Percentiles rank a stretch among this genome's conserved stretches.
Evolutionary conservation across 345 rosid genomes (phyloP).

Genomic region (Lumnitzera racemosa): DNA sequence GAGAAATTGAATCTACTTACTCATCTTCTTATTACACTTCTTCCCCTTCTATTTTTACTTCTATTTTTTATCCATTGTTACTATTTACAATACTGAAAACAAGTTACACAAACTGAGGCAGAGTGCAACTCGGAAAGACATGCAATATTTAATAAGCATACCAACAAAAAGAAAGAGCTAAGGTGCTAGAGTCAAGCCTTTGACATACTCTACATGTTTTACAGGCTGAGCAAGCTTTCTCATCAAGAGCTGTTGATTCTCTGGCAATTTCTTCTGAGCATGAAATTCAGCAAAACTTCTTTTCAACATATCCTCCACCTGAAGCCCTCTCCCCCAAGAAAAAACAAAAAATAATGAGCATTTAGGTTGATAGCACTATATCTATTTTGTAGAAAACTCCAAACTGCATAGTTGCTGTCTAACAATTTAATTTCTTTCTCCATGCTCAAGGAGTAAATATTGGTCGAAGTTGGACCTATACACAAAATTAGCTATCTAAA

Average conservation of each 20-base stretch:
- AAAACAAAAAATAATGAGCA: slow-evolving; percentile 1
- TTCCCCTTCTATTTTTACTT: no score
- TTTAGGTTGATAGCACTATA: neutral
- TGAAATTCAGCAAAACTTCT: slow-evolving; percentile 98
- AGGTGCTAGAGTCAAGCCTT: slow-evolving; percentile 5
- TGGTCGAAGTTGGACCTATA: no score
- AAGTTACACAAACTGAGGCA: no score
- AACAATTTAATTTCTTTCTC: no score
- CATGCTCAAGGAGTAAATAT: no score
- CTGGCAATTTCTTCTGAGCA: slow-evolving; percentile 90
- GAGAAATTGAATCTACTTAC: no score
- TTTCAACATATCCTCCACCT: slow-evolving; percentile 99
- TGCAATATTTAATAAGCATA: neutral
- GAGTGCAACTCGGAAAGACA: neutral
- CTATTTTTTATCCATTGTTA: no score
- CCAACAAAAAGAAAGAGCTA: slow-evolving; percentile 3
- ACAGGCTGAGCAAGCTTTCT: slow-evolving; percentile 64
- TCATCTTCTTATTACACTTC: no score
- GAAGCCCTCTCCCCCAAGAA: slow-evolving; percentile 17
- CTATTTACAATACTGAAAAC: no score
- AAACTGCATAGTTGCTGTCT: neutral
- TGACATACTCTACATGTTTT: slow-evolving; percentile 70
- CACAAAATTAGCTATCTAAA: no score
- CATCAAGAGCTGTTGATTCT: slow-evolving; percentile 69
- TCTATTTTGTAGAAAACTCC: neutral